phyloP scores from a whole-genome alignment of 805 yeast genomes.

The Candida saitoana region DNA sequence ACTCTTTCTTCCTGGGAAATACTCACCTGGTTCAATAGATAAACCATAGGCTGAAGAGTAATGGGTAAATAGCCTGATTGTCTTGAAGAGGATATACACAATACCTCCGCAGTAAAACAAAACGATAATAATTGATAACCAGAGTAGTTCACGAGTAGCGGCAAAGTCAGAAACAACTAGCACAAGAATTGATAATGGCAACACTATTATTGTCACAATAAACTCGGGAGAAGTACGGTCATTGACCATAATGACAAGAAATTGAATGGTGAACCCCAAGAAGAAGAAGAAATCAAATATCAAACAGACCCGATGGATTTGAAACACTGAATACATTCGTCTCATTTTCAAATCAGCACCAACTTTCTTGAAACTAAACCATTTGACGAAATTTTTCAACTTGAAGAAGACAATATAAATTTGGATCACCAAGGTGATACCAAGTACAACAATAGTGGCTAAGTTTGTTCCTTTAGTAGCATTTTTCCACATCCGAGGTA shows the following conservation, averaged over 20 bases:
- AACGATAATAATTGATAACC: constrained; percentile 24
- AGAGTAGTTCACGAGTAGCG: constrained; percentile 29
- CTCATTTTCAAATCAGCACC: constrained; percentile 44
- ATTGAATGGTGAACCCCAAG: constrained; percentile 48
- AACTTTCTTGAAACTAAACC: constrained; percentile 46
- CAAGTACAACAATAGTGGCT: constrained; percentile 41
- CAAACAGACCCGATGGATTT: constrained; percentile 30
- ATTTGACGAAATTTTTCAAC: constrained; percentile 38
- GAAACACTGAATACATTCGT: constrained; percentile 33
- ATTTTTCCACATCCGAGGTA: constrained; percentile 21
- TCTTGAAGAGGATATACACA: constrained; percentile 45
- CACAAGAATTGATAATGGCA: constrained; percentile 40
- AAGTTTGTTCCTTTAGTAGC: constrained; percentile 38
- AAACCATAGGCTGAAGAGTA: constrained; percentile 31
- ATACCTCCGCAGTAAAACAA: constrained; percentile 34
- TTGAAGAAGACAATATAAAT: constrained; percentile 23
- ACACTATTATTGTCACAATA: constrained; percentile 41
- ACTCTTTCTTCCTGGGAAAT: constrained; percentile 45
- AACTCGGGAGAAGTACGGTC: constrained; percentile 38
- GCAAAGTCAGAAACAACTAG: constrained; percentile 35
- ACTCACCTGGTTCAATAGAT: constrained; percentile 26
- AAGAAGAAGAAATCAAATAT: constrained; percentile 39
- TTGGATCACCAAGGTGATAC: constrained; percentile 30
- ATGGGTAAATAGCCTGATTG: constrained; percentile 42
- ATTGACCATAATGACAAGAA: constrained; percentile 41